Conservation (phyloP, 192 early-diverging fungal species). For the Chytriomyces hyalinus region DNA sequence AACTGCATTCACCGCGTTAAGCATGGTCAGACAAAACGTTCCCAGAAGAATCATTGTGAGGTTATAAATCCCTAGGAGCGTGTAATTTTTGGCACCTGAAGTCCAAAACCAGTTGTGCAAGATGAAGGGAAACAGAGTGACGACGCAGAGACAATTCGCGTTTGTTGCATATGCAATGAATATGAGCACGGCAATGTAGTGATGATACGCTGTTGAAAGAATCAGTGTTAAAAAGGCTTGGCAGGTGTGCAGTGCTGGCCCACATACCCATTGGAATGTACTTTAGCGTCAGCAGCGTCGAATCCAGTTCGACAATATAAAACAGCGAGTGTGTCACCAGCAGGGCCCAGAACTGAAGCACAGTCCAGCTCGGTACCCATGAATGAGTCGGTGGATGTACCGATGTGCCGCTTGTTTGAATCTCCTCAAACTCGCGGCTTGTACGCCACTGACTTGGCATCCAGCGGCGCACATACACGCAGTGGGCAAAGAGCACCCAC, state of each 20-base stretch:
- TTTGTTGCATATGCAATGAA: constrained; percentile 25
- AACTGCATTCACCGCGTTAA: not conserved
- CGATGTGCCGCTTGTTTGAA: not conserved
- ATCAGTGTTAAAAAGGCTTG: not conserved
- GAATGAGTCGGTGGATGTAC: not conserved
- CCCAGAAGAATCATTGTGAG: constrained; percentile 10
- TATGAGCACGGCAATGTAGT: constrained; percentile 21
- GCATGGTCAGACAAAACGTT: not conserved
- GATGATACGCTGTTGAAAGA: constrained; percentile 5
- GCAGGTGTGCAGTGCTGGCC: not conserved
- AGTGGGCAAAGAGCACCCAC: constrained; percentile 28
- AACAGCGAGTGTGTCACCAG: constrained; percentile 25
- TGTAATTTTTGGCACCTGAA: constrained; percentile 16
- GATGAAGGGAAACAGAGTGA: constrained; percentile 24
- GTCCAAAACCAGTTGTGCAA: constrained; percentile 30
- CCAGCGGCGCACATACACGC: constrained; percentile 16
- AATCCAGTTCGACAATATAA: constrained; percentile 29
- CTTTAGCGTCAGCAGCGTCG: constrained; percentile 13
- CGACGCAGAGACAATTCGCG: constrained; percentile 18
- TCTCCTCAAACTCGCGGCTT: constrained; percentile 3
- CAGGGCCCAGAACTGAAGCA: constrained; percentile 30
- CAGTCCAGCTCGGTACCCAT: constrained; percentile 5
- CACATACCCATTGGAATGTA: constrained; percentile 26
- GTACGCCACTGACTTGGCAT: constrained; percentile 12
- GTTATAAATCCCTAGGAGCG: constrained; percentile 25